phyloP scores from a whole-genome alignment of 1,139 yeast genomes.

The Insectozyma bohioensis region DNA sequence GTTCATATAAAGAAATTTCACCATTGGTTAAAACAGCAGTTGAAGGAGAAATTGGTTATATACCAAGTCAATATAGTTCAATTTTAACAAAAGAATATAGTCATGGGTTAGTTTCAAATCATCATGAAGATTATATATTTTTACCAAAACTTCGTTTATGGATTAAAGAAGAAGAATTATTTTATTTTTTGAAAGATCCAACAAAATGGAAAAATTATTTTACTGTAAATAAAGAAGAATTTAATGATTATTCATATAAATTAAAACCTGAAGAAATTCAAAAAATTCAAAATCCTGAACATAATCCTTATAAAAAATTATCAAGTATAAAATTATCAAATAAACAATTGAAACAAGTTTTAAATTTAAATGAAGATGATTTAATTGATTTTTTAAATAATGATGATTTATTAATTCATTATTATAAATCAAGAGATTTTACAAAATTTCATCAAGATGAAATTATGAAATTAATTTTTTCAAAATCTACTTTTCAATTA shows the following conservation, averaged over 20 bases:
- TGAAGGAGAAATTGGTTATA: constrained; percentile 43
- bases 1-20: constrained; percentile 21
- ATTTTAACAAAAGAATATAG: constrained; percentile 33
- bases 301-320: constrained; percentile 12
- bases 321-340: constrained; percentile 17
- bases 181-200: constrained; percentile 25
- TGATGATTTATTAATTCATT: constrained; percentile 36
- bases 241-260: constrained; percentile 24
- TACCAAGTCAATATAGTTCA: constrained; percentile 30
- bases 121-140: constrained; percentile 26
- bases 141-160: constrained; percentile 32
- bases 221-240: constrained; percentile 7
- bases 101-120: constrained; percentile 24
- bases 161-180: constrained; percentile 24
- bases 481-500: constrained; percentile 28
- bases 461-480: constrained; percentile 30
- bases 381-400: constrained; percentile 28
- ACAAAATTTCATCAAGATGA: constrained; percentile 40
- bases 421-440: constrained; percentile 26
- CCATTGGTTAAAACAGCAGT: constrained; percentile 27
- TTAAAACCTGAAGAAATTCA: constrained; percentile 22
- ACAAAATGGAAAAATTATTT: constrained; percentile 29
- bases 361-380: constrained; percentile 23
- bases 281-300: constrained; percentile 17
- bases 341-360: constrained; percentile 21